A percentile compares a stretch with the other conserved stretches of the same genome.
phyloP scores from a whole-genome alignment of 1,284 basidiomycete species.

The Cryptococcus maquisensis region DNA sequence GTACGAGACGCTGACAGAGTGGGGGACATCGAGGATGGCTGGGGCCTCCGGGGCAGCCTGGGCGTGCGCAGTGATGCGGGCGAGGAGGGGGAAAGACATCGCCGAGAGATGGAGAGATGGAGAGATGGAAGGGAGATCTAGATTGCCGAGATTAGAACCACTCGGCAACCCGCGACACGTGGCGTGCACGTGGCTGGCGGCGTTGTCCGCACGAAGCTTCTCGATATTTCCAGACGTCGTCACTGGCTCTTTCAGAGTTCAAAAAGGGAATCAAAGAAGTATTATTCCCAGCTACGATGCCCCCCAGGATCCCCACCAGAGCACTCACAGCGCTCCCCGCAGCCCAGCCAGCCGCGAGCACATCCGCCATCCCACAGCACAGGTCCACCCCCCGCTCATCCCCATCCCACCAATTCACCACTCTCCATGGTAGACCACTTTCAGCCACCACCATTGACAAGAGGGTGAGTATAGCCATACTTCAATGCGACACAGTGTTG shows the following conservation, averaged over 20 bases:
- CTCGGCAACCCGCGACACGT: not conserved
- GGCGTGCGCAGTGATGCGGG: slow-evolving; percentile 11
- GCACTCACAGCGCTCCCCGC: slow-evolving; percentile 27
- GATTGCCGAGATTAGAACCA: too few relatives aligned
- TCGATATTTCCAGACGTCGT: slow-evolving; percentile 9
- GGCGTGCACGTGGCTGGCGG: not conserved
- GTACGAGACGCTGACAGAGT: slow-evolving; percentile 12
- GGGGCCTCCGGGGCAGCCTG: slow-evolving; percentile 8
- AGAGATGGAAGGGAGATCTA: not conserved
- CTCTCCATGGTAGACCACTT: not conserved
- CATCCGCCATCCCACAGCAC: slow-evolving; percentile 25
- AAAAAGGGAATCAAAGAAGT: too few relatives aligned
- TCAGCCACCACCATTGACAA: not conserved
- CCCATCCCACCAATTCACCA: slow-evolving; percentile 3
- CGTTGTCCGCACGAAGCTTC: not conserved
- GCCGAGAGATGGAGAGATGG: not conserved
- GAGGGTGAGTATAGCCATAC: not conserved
- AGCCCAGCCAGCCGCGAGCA: slow-evolving; percentile 23
- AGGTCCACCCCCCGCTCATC: slow-evolving; percentile 5
- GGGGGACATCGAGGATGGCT: slow-evolving; percentile 23
- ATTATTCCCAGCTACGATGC: slow-evolving; percentile 17
- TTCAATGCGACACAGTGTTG: not conserved
- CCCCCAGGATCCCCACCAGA: slow-evolving; percentile 33
- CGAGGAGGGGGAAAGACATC: slow-evolving; percentile 17
- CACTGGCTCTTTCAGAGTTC: too few relatives aligned